These are phyloP conservation scores for Pseudozyma sp. DNA, from an alignment of 1,284 basidiomycete species.

Conservation along the genomic window DNA sequence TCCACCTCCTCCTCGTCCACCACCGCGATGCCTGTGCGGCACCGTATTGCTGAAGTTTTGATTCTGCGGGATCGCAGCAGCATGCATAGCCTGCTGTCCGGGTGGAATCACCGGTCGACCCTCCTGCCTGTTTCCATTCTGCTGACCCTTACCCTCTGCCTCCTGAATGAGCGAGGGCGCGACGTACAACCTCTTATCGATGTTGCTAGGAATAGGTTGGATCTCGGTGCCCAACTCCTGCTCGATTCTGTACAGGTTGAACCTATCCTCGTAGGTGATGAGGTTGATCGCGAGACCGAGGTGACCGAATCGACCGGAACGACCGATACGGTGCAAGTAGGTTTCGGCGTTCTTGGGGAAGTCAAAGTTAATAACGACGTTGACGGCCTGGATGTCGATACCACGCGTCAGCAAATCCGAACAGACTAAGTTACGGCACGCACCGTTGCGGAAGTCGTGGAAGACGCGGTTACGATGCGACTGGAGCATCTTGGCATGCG, in stretches of 20 bases:
- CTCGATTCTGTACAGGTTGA: slow-evolving; percentile 97
- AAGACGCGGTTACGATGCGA: slow-evolving; percentile 98
- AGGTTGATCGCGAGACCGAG: slow-evolving; percentile 96
- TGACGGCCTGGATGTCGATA: slow-evolving; percentile 99
- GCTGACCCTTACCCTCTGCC: slow-evolving; percentile 37
- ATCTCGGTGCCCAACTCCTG: slow-evolving; percentile 99
- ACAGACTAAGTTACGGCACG: slow-evolving; percentile 98
- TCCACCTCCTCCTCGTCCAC: slow-evolving; percentile 25
- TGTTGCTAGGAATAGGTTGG: slow-evolving; percentile 89
- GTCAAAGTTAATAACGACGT: slow-evolving; percentile 99
- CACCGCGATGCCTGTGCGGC: slow-evolving; percentile 52
- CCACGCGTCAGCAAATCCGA: slow-evolving; percentile 93
- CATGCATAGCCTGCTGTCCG: slow-evolving; percentile 67
- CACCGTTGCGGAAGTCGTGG: slow-evolving; percentile 98
- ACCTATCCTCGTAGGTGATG: slow-evolving; percentile 87
- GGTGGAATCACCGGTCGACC: slow-evolving; percentile 68
- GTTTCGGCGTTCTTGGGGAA: slow-evolving; percentile 99
- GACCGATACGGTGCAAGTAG: slow-evolving; percentile 96
- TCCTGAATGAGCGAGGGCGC: slow-evolving; percentile 65
- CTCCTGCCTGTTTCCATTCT: slow-evolving; percentile 60
- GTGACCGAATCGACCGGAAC: slow-evolving; percentile 96
- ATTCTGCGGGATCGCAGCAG: slow-evolving; percentile 63
- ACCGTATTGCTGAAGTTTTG: slow-evolving; percentile 66
- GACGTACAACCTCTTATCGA: slow-evolving; percentile 88
- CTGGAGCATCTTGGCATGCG: slow-evolving; percentile 99